Conservation (phyloP, 345 rosid genomes). For the Eucalyptus viminalis region DNA sequence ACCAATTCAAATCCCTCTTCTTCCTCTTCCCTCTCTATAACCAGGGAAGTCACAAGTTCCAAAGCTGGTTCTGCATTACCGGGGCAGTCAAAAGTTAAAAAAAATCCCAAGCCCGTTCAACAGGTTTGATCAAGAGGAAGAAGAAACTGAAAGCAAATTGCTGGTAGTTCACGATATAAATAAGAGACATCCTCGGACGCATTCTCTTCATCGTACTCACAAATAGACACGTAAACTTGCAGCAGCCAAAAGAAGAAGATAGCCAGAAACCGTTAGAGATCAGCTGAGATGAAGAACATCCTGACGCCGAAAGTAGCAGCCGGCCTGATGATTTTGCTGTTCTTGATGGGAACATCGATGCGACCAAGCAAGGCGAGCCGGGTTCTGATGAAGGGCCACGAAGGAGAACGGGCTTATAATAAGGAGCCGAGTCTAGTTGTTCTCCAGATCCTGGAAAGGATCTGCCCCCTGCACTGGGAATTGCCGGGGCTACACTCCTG, state of each 20-base stretch:
- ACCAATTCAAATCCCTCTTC: background rate
- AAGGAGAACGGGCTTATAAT: background rate
- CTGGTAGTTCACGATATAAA: background rate
- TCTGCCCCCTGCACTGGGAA: accelerated
- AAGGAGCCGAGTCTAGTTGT: background rate
- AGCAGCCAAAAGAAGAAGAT: background rate
- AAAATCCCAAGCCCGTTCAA: background rate
- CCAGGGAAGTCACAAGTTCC: background rate
- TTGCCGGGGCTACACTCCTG: background rate
- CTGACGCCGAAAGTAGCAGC: background rate
- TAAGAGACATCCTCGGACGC: background rate
- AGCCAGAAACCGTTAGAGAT: background rate
- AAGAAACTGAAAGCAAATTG: background rate
- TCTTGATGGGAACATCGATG: background rate
- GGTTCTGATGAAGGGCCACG: background rate
- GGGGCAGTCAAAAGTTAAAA: background rate
- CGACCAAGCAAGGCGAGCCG: background rate
- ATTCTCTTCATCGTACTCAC: background rate
- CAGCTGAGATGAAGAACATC: background rate
- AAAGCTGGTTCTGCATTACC: background rate
- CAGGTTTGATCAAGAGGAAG: background rate
- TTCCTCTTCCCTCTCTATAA: background rate
- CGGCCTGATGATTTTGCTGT: background rate
- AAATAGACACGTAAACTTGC: background rate
- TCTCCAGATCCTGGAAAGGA: background rate